A percentile compares a stretch with the other conserved stretches of the same genome.
Conservation (phyloP, 495 filamentous ascomycete species). For the Talaromyces thailandensis region DNA sequence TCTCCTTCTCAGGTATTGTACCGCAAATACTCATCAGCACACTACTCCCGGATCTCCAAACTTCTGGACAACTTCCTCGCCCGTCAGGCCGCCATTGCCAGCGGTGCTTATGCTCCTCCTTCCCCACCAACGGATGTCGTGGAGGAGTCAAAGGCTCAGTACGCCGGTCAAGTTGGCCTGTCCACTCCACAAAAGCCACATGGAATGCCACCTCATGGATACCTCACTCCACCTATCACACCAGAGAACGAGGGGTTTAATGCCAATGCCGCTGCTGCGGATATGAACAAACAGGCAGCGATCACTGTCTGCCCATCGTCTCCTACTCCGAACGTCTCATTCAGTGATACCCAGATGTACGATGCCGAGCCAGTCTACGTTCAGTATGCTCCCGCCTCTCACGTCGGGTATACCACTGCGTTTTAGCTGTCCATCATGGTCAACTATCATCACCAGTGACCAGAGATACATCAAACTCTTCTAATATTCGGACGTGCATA, state of each 20-base stretch:
- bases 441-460: background rate
- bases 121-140: conserved; percentile 59
- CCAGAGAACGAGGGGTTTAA: conserved; percentile 67
- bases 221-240: conserved; percentile 91
- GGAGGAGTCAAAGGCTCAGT: conserved; percentile 44
- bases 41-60: conserved; percentile 72
- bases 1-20: conserved; percentile 77
- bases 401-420: conserved; percentile 27
- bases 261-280: conserved; percentile 12
- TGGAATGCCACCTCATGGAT: conserved; percentile 63
- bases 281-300: conserved; percentile 17
- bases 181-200: conserved; percentile 81
- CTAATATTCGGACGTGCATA: background rate
- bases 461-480: background rate
- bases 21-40: conserved; percentile 77
- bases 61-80: conserved; percentile 80
- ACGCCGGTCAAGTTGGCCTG: conserved; percentile 42
- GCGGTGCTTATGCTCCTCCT: conserved; percentile 57
- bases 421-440: conserved; percentile 15
- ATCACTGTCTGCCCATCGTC: conserved; percentile 29
- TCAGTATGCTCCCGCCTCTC: conserved; percentile 20
- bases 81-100: conserved; percentile 67
- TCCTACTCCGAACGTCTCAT: conserved; percentile 30
- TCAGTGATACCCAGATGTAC: conserved; percentile 29
- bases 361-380: conserved; percentile 28